Percentiles rank a stretch among this genome's conserved stretches.
Evolutionary conservation across 257 asterid species (phyloP).

Genomic region (Rehmannia glutinosa): DNA sequence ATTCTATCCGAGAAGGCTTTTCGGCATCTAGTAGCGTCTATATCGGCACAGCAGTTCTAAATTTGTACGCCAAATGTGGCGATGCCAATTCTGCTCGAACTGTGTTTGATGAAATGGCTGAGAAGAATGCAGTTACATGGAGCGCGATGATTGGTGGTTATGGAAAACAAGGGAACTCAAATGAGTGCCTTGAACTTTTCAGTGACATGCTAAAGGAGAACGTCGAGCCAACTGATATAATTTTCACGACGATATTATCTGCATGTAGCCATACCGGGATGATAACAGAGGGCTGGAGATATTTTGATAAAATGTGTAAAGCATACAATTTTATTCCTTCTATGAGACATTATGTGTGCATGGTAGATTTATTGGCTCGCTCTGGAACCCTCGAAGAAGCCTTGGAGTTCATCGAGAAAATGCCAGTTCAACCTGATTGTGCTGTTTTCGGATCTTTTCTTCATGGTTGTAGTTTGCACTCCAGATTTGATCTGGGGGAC

Average conservation of each 20-base stretch:
- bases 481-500: conserved; percentile 52
- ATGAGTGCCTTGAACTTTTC: conserved; percentile 37
- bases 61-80: conserved; percentile 57
- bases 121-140: conserved; percentile 51
- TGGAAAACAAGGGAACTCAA: conserved; percentile 47
- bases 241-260: conserved; percentile 47
- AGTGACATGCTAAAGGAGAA: conserved; percentile 38
- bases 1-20: conserved; percentile 36
- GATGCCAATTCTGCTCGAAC: conserved; percentile 43
- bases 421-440: conserved; percentile 46
- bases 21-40: conserved; percentile 30
- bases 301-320: conserved; percentile 38
- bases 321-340: conserved; percentile 32
- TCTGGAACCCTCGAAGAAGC: conserved; percentile 57
- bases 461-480: conserved; percentile 44
- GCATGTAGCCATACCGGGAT: conserved; percentile 52
- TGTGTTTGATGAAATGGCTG: conserved; percentile 43
- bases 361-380: conserved; percentile 56
- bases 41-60: conserved; percentile 54
- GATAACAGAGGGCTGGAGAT: conserved; percentile 51
- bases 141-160: conserved; percentile 58
- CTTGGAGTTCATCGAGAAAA: conserved; percentile 39
- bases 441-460: conserved; percentile 44
- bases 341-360: conserved; percentile 50
- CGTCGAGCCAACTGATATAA: conserved; percentile 43